Evolutionary conservation across 179 eudicot species (phyloP), one percentile per base, ranked within the genome.

Genomic region (Spinacia oleracea): DNA sequence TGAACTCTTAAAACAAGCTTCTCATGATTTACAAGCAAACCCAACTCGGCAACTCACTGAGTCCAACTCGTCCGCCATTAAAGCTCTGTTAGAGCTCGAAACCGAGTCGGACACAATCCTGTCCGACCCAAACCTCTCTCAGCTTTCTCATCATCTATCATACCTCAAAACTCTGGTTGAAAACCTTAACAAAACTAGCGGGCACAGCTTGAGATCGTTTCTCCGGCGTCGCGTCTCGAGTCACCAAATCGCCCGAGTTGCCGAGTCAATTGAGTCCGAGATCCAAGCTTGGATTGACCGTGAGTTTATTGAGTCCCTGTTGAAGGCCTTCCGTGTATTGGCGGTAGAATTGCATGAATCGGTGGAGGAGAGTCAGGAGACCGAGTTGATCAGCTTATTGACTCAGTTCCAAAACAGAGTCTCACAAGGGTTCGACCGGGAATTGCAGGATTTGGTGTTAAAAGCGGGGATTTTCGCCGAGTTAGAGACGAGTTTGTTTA

Each of bases 281-380:
- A 79, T 94, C 43, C 93, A 91, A 70, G 89, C 96, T 12, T 92
- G 95, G 93, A 94, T 94, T 48, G 97, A 94, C 76, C 92, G 96
- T 23, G 92, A 91, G 73, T 77, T 70, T 45, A 51, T 90, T 21
- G 89, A 89, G n/a, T 84, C 73, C 6, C 86, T 94, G 16, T 79
- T 81, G 1, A 83, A 72, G 29, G 70, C 86, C 2, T 40, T 87
- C 6, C 83, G 84, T 9, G 77, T 76, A 16, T 75, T 83, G 42
- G 48, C 56, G 45, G 23, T 77, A 0, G 60, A 56, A 27, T 64
- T 78, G 35, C 21, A 35, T 1, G 56, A 48, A 48, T 66, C 78
- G 65, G 72, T 40, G 31, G 82, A 84, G 0, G 87, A n/a, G n/a
- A n/a, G n/a, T n/a, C n/a, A n/a, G n/a, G n/a, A 88, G 25, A 55